phyloP scores from a whole-genome alignment of 2,329 filamentous ascomycete genomes.

The Colletotrichum ledebouriae region DNA sequence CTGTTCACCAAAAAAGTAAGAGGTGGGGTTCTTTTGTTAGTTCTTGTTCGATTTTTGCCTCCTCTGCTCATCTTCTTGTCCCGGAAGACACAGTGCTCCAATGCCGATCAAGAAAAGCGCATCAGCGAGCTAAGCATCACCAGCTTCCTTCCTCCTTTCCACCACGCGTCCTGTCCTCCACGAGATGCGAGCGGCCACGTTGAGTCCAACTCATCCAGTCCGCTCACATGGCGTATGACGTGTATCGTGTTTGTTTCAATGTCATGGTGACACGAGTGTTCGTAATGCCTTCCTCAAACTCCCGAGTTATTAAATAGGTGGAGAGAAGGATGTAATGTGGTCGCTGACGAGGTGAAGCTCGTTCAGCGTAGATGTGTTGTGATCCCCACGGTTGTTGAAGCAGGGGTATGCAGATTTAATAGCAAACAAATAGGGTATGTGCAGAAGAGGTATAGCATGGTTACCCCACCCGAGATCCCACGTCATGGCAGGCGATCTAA shows the following conservation, averaged over 20 bases:
- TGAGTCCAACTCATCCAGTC: constrained; percentile 14
- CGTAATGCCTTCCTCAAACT: constrained; percentile 25
- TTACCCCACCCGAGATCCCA: neutral
- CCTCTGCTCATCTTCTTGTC: constrained; percentile 35
- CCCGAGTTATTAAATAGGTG: constrained; percentile 35
- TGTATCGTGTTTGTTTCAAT: constrained; percentile 15
- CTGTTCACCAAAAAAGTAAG: constrained; percentile 34
- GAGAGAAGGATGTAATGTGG: constrained; percentile 29
- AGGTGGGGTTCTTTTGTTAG: constrained; percentile 4
- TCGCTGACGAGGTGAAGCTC: constrained; percentile 36
- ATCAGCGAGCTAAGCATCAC: constrained; percentile 41
- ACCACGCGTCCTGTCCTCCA: constrained; percentile 25
- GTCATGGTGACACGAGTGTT: constrained; percentile 4
- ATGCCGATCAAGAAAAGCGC: constrained; percentile 31
- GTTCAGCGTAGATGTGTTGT: constrained; percentile 29
- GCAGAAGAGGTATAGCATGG: constrained; percentile 37
- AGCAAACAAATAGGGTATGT: constrained; percentile 38
- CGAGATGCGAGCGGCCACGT: constrained; percentile 22
- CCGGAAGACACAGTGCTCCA: constrained; percentile 38
- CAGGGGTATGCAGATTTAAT: constrained; percentile 37
- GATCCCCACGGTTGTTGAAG: constrained; percentile 41
- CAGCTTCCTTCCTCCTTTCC: neutral
- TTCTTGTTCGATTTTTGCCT: constrained; percentile 7
- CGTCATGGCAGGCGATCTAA: constrained; percentile 5
- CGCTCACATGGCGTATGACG: constrained; percentile 17